Percentiles rank a stretch among this genome's conserved stretches.
These are phyloP conservation scores for Saccharomycopsis crataegensis DNA, from an alignment of 1,139 yeast genomes.

Conservation along the genomic window DNA sequence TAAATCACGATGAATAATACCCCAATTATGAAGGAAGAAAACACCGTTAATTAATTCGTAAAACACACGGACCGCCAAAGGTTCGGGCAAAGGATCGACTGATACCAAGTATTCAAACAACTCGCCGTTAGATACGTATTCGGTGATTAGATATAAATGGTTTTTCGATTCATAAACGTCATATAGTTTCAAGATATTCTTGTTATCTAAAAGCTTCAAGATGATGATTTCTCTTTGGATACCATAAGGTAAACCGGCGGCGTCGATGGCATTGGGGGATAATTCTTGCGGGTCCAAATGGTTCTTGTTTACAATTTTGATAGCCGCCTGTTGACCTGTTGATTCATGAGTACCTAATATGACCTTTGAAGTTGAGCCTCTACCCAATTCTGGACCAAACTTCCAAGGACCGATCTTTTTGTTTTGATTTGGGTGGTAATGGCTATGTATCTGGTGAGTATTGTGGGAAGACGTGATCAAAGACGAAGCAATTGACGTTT, in stretches of 20 bases:
- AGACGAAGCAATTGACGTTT: slow-evolving; percentile 28
- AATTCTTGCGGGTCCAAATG: slow-evolving; percentile 31
- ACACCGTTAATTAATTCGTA: slow-evolving; percentile 71
- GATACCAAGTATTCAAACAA: slow-evolving; percentile 69
- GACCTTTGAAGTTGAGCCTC: slow-evolving; percentile 79
- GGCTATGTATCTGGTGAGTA: slow-evolving; percentile 21
- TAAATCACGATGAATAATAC: slow-evolving; percentile 75
- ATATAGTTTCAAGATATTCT: slow-evolving; percentile 65
- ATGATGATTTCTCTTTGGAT: slow-evolving; percentile 78
- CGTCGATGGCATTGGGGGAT: slow-evolving; percentile 31
- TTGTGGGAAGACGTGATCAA: slow-evolving; percentile 26
- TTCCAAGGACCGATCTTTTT: slow-evolving; percentile 68
- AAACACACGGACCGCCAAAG: slow-evolving; percentile 66
- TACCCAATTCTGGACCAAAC: slow-evolving; percentile 68
- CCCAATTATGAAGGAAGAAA: slow-evolving; percentile 75
- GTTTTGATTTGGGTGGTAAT: slow-evolving; percentile 7
- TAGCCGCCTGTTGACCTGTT: slow-evolving; percentile 74
- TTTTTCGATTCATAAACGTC: slow-evolving; percentile 83
- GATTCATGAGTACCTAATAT: slow-evolving; percentile 60
- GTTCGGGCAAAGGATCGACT: slow-evolving; percentile 72
- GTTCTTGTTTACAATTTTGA: slow-evolving; percentile 68
- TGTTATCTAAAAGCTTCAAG: slow-evolving; percentile 71
- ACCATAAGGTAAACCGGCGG: slow-evolving; percentile 63
- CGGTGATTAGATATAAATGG: slow-evolving; percentile 65
- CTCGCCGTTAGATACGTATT: slow-evolving; percentile 82